A percentile compares a stretch with the other conserved stretches of the same genome.
These are phyloP conservation scores for Coprinellus micaceus DNA, from an alignment of 768 basidiomycete genomes.

Conservation along the genomic window DNA sequence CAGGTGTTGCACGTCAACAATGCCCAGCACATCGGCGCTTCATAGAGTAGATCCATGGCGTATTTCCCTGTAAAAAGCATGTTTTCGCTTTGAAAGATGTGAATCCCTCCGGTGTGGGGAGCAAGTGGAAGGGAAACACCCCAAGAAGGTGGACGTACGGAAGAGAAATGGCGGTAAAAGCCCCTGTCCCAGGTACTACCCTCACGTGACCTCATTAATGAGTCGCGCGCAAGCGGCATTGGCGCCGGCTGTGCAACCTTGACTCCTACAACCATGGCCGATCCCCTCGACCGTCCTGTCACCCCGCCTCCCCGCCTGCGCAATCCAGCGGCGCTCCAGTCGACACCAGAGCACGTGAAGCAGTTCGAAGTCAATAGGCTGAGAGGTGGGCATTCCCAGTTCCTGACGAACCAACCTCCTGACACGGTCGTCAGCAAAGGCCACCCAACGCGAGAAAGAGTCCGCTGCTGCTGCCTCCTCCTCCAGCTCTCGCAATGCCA, in stretches of 20 bases:
- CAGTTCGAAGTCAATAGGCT: conserved; percentile 77
- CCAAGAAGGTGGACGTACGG: too few relatives aligned
- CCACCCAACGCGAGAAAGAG: conserved; percentile 65
- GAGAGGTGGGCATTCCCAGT: conserved; percentile 44
- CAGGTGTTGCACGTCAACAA: conserved; percentile 36
- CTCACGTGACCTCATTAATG: conserved; percentile 2
- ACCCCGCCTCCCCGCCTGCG: conserved; percentile 37
- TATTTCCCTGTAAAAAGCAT: too few relatives aligned
- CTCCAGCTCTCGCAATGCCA: conserved; percentile 42
- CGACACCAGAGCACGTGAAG: conserved; percentile 67
- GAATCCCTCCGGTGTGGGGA: too few relatives aligned
- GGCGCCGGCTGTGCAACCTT: background rate
- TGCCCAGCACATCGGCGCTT: conserved; percentile 3
- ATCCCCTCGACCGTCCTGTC: conserved; percentile 22
- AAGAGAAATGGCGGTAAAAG: too few relatives aligned
- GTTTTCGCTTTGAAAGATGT: too few relatives aligned
- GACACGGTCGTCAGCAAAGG: conserved; percentile 54
- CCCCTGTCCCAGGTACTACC: conserved; percentile 12
- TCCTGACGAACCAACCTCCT: background rate
- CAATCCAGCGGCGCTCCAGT: conserved; percentile 20
- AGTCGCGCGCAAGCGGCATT: background rate
- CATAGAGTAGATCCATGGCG: too few relatives aligned
- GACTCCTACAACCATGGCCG: conserved; percentile 19
- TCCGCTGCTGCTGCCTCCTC: conserved; percentile 43
- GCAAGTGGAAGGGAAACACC: too few relatives aligned